Percentiles rank a stretch among this genome's conserved stretches.
These are phyloP conservation scores for Limtongia smithiae DNA, from an alignment of 805 yeast genomes.

Conservation along the genomic window DNA sequence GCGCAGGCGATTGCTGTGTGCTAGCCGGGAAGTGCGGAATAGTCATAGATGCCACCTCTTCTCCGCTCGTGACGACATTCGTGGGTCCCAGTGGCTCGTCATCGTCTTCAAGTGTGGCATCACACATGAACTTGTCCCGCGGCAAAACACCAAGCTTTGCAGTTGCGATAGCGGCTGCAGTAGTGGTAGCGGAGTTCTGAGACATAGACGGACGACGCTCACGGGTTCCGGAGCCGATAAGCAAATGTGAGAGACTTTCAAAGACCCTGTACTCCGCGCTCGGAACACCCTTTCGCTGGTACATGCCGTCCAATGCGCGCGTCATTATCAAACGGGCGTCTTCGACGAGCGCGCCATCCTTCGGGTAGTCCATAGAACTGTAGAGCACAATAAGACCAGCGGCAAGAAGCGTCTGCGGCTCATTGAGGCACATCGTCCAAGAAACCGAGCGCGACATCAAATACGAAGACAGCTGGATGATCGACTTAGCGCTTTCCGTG, in stretches of 20 bases:
- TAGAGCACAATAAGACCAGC: constrained; percentile 35
- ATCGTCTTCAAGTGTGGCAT: neutral
- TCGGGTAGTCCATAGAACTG: constrained; percentile 75
- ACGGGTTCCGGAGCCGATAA: constrained; percentile 3
- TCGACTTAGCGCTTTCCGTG: constrained; percentile 36
- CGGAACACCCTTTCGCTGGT: constrained; percentile 13
- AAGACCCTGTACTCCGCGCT: constrained; percentile 10
- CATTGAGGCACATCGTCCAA: constrained; percentile 35
- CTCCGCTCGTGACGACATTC: neutral
- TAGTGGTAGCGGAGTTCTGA: too few species aligned
- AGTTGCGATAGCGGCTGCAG: too few species aligned
- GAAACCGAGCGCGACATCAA: constrained; percentile 30
- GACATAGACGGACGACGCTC: too few species aligned
- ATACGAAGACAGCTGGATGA: constrained; percentile 34
- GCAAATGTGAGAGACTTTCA: constrained; percentile 8
- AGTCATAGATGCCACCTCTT: constrained; percentile 19
- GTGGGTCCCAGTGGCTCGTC: neutral
- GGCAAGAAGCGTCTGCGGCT: constrained; percentile 29
- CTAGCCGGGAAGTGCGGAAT: constrained; percentile 22
- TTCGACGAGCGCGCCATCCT: constrained; percentile 76
- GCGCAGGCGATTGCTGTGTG: constrained; percentile 13
- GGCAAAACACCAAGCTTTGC: too few species aligned
- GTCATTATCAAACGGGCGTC: constrained; percentile 58
- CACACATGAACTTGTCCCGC: neutral
- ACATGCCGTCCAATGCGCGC: constrained; percentile 28